phyloP scores from a whole-genome alignment of 345 rosid species.

The Conringia planisiliqua region DNA sequence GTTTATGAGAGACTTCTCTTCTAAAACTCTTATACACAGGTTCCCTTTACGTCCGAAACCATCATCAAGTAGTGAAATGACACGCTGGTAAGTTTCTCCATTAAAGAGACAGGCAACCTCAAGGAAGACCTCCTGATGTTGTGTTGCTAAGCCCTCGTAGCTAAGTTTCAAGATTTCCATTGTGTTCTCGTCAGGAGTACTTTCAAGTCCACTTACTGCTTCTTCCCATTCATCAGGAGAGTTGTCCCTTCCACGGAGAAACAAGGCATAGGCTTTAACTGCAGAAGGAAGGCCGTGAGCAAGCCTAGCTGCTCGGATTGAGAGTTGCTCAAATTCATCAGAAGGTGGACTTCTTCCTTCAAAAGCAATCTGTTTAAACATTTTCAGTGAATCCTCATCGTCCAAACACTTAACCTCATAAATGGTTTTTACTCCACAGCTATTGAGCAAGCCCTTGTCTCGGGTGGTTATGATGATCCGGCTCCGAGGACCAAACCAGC shows the following conservation, averaged over 20 bases:
- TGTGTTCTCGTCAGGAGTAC: not conserved
- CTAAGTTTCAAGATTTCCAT: slow-evolving; percentile 3
- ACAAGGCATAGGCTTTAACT: slow-evolving; percentile 24
- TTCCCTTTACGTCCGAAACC: not conserved
- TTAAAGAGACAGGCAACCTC: slow-evolving; percentile 28
- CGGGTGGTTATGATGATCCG: slow-evolving; percentile 18
- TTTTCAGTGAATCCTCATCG: not conserved
- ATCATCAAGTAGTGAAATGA: not conserved
- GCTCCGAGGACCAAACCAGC: slow-evolving; percentile 17
- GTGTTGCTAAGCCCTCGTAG: not conserved
- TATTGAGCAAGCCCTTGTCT: slow-evolving; percentile 5
- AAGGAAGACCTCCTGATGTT: not conserved
- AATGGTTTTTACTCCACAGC: not conserved
- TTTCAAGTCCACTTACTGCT: not conserved
- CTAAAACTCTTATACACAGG: not conserved
- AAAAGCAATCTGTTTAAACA: slow-evolving; percentile 15
- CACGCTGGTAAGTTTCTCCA: not conserved
- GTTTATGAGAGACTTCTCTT: slow-evolving; percentile 18
- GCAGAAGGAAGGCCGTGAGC: slow-evolving; percentile 34
- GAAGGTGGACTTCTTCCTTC: not conserved
- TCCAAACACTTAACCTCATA: slow-evolving; percentile 9
- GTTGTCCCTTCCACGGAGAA: not conserved
- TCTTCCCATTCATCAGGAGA: slow-evolving; percentile 21
- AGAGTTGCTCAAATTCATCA: not conserved
- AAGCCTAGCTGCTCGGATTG: slow-evolving; percentile 5